phyloP scores from a whole-genome alignment of 495 filamentous ascomycete species.

The Copromyces sp. region DNA sequence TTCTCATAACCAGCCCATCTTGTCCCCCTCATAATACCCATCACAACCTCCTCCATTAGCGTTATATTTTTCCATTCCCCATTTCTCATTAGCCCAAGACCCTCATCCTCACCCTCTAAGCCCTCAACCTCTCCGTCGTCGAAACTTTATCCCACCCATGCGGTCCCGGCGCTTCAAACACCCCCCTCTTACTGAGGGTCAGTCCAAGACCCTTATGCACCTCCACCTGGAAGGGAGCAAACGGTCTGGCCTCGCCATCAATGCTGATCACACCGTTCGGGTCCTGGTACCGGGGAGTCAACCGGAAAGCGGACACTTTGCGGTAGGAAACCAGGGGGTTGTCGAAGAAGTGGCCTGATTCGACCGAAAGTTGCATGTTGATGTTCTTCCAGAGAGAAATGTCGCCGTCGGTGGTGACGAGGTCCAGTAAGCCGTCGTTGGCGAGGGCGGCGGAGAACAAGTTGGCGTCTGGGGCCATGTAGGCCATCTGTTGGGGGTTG shows the following conservation, averaged over 20 bases:
- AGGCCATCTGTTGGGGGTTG: slow-evolving; percentile 53
- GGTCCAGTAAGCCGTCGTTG: slow-evolving; percentile 75
- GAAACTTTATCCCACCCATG: slow-evolving; percentile 35
- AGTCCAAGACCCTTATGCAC: slow-evolving; percentile 78
- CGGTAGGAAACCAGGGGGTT: slow-evolving; percentile 64
- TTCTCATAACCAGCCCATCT: not conserved
- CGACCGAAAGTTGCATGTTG: slow-evolving; percentile 57
- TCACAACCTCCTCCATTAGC: not conserved
- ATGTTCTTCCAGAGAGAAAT: slow-evolving; percentile 54
- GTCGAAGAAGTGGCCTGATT: slow-evolving; percentile 66
- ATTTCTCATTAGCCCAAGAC: not conserved
- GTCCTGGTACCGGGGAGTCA: slow-evolving; percentile 60
- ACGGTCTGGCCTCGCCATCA: slow-evolving; percentile 81
- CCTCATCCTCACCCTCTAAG: not conserved
- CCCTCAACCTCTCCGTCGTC: slow-evolving; percentile 15
- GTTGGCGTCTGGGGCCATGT: slow-evolving; percentile 75
- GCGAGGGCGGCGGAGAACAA: slow-evolving; percentile 85
- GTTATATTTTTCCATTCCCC: not conserved
- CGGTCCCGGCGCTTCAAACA: slow-evolving; percentile 63
- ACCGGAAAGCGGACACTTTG: slow-evolving; percentile 73
- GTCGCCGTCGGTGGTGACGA: slow-evolving; percentile 70
- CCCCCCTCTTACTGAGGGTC: slow-evolving; percentile 58
- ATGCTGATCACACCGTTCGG: slow-evolving; percentile 77
- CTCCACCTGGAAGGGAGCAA: slow-evolving; percentile 83
- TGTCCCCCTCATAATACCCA: not conserved